Conservation (phyloP, 1,139 yeast species). For the Magnusiomyces suaveolens region DNA sequence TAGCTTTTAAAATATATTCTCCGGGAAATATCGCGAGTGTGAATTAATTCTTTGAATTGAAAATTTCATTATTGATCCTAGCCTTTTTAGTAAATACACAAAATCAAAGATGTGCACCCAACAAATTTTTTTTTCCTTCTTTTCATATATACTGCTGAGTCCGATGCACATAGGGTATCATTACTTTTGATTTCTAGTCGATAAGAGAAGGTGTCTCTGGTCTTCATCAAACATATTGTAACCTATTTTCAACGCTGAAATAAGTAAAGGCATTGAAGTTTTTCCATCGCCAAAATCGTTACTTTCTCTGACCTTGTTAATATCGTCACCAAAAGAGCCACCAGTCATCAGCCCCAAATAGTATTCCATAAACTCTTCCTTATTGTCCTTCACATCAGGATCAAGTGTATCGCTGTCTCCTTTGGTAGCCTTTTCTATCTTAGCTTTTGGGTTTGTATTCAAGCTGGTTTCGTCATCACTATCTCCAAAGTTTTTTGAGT, state of each 20-base stretch:
- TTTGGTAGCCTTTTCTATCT: constrained; percentile 9
- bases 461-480: background rate
- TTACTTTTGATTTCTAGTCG: constrained; percentile 1
- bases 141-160: too few species aligned
- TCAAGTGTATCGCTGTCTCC: constrained; percentile 1
- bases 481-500: background rate
- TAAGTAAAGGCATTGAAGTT: constrained; percentile 27
- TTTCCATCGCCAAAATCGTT: constrained; percentile 30
- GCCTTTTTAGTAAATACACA: too few species aligned
- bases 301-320: constrained; percentile 31
- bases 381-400: constrained; percentile 11
- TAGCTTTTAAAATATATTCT: too few species aligned
- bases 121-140: too few species aligned
- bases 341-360: constrained; percentile 27
- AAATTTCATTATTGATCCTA: too few species aligned
- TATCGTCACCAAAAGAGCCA: constrained; percentile 33
- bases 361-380: constrained; percentile 26
- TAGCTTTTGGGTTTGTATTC: constrained; percentile 9
- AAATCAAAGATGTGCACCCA: too few species aligned
- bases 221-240: constrained; percentile 31
- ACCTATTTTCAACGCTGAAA: constrained; percentile 33
- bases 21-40: too few species aligned
- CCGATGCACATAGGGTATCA: too few species aligned
- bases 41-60: too few species aligned
- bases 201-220: constrained; percentile 23